Conservation (phyloP, 306 rosid species). For the Prunus davidiana region DNA sequence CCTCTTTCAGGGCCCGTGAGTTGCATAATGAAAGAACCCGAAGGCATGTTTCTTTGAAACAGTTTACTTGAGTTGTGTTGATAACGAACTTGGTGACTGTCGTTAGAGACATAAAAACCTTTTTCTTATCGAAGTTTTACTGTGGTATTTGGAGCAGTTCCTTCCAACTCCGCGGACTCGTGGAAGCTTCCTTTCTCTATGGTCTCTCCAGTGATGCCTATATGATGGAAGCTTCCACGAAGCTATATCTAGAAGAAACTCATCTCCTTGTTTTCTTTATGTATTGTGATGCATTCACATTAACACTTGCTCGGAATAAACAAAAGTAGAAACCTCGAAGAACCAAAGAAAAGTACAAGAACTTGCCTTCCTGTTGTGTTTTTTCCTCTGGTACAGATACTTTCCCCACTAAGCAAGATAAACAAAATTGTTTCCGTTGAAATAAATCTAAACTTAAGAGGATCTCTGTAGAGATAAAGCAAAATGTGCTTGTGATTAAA, state of each 20-base stretch:
- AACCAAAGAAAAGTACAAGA: neutral
- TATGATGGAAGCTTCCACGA: neutral
- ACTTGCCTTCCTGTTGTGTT: neutral
- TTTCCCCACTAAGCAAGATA: neutral
- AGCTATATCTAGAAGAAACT: neutral
- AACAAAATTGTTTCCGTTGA: neutral
- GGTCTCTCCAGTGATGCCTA: neutral
- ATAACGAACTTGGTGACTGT: conserved; percentile 22
- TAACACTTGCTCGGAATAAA: neutral
- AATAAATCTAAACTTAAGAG: no score
- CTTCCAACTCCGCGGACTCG: no score
- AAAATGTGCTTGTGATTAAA: no score
- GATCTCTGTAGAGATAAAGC: no score
- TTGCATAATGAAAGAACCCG: conserved; percentile 55
- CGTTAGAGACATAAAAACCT: conserved; percentile 8
- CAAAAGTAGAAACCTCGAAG: neutral
- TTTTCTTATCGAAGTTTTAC: no score
- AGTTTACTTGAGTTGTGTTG: conserved; percentile 21
- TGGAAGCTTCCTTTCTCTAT: neutral
- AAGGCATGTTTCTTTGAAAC: conserved; percentile 43
- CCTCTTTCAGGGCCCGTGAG: conserved; percentile 44
- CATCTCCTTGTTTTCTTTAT: neutral
- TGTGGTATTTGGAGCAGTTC: no score
- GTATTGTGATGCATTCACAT: neutral
- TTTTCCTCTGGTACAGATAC: neutral